Evolutionary conservation across 768 basidiomycete genomes (phyloP), one percentile per base, ranked within the genome.

Genomic region (Macrolepiota albuminosa): DNA sequence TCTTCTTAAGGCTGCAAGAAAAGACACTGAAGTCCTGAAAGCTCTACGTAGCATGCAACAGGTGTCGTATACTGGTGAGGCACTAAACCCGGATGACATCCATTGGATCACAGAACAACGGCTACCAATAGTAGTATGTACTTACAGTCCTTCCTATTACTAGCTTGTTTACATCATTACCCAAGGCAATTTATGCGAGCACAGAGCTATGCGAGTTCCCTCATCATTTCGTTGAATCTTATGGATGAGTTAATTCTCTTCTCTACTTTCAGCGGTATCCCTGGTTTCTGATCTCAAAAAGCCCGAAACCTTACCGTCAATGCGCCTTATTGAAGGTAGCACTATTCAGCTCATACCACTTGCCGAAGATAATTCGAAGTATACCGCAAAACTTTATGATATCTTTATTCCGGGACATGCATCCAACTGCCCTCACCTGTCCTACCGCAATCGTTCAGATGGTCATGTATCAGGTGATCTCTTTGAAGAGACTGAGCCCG

Each of bases 391-490:
- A 26, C 51, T 57, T 14, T 61, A 7, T 14, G 60, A 61, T 42
- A 11, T 61, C 9, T 61, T 61, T 42, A 37, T 61, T 10, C 60
- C 60, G 4, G 60, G 21, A 24, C 36, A 57, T 39, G 56, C 60
- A 54, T 36, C 50, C 14, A 61, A 61, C 26, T 61, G 56, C 29
- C 60, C 60, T 26, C 55, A 61, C n/a, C 13, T 18, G 4, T 61
- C 60, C 13, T 42, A 57, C 26, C 50, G 56, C 10, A 61, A 61
- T 54, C 56, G 56, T 5, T 33, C 56, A 2, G 33, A 61, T 33
- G 60, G 60, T 10, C 60, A 61, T 49, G 29, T 61, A 47, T 57
- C 60, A 10, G 60, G 60, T 1, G 60, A 61, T 54, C 50, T 61
- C n/a, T 61, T 61, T 42, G 60, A 61, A 47, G 55, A 61, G 37